A percentile compares a stretch with the other conserved stretches of the same genome.
phyloP scores from a whole-genome alignment of 148 eudicot genomes.

The Oxyria digyna region DNA sequence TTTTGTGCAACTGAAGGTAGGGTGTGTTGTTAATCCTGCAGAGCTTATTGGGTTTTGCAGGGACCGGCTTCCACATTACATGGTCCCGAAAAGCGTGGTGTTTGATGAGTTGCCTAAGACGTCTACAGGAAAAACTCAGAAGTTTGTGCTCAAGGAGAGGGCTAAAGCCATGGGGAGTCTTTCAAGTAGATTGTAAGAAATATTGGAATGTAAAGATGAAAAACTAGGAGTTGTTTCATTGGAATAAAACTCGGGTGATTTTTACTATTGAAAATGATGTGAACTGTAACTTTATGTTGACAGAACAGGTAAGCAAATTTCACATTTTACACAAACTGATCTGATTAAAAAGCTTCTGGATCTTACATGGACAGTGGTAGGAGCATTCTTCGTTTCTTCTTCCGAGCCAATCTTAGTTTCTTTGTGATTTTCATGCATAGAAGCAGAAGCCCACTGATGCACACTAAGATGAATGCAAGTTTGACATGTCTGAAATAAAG shows the following conservation, averaged over 20 bases:
- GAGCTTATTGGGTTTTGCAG: constrained; percentile 26
- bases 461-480: constrained; percentile 67
- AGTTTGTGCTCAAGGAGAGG: constrained; percentile 16
- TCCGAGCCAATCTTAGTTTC: constrained; percentile 77
- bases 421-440: constrained; percentile 85
- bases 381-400: constrained; percentile 97
- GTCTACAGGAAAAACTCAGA: constrained; percentile 30
- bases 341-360: background rate
- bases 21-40: constrained; percentile 8
- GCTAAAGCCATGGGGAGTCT: background rate
- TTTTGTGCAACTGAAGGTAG: constrained; percentile 27
- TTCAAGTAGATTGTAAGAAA: constrained; percentile 2
- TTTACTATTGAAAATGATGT: background rate
- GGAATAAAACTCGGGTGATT: background rate
- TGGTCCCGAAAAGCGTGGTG: constrained; percentile 33
- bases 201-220: background rate
- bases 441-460: constrained; percentile 52
- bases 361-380: constrained; percentile 84
- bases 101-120: constrained; percentile 31
- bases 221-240: background rate
- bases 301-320: background rate
- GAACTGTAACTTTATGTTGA: background rate
- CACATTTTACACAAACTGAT: background rate
- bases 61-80: constrained; percentile 31
- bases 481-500: constrained; percentile 72